Evolutionary conservation across 2,329 filamentous ascomycete genomes (phyloP), one percentile per base, ranked within the genome.

Genomic region (Trichoderma hamatum): DNA sequence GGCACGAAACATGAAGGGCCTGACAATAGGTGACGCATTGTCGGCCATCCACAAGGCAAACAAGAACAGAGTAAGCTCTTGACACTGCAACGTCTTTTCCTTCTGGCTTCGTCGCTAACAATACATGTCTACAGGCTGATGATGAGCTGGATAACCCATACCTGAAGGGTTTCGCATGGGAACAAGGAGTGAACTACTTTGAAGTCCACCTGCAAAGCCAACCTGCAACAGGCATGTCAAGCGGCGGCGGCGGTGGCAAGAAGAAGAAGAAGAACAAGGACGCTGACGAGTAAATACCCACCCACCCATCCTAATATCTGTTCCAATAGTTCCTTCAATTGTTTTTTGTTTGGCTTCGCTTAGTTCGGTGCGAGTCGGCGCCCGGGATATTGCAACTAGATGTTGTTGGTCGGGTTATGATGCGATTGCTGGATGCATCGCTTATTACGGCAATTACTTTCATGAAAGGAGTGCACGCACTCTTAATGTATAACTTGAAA

Each of bases 21-120:
- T 98, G 74, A 98, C 95, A 69, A 95, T 98, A 86, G 97, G 97
- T 85, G 95, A 98, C 81, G 94, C 94, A 69, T 80, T 97, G 80
- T 94, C 97, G 80, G 95, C 93, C 76, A 97, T 98, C 82, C 86
- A 97, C 86, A 97, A 97, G 86, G 88, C 92, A 75, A 97, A 93
- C 86, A 97, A 96, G 88, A 97, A 97, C 89, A 91, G 94, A 88
- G 95, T 94, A 82, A 75, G 89, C 80, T 55, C 16, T 6, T 3
- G 14, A 34, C 49, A 64, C 28, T 32, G 9, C 9, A n/a, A 10
- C 6, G 30, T n/a, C 5, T n/a, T 14, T 21, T 10, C 21, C 1
- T 28, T 54, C 5, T 26, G 30, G 32, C 66, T 67, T 9, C 32
- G 28, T 30, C 54, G 71, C 64, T 64, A 65, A 63, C 21, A n/a